Evolutionary conservation across 176 grass and related monocot species (phyloP).

Genomic region (Panicum miliaceum): DNA sequence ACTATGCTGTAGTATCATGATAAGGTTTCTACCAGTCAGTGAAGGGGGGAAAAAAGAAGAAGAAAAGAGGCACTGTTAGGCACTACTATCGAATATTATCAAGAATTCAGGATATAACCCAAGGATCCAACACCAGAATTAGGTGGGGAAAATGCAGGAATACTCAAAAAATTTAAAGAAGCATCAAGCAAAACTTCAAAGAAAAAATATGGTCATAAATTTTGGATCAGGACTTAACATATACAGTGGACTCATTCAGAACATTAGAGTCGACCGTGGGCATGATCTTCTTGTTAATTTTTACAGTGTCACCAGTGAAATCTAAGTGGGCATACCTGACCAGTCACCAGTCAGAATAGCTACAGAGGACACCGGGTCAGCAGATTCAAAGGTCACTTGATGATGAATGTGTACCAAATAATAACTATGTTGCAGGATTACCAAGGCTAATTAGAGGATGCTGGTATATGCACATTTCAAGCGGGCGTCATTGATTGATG

Average conservation of each 20-base stretch:
- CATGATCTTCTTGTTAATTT: not conserved
- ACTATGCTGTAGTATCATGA: not conserved
- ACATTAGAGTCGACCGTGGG: not conserved
- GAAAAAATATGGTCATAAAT: not conserved
- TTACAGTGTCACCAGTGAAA: not conserved
- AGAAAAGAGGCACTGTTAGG: not conserved
- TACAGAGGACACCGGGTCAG: not conserved
- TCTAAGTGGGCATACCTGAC: constrained; percentile 2
- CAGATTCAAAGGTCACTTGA: not conserved
- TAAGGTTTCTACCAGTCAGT: not conserved
- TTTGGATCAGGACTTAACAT: not conserved
- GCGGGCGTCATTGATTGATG: not conserved
- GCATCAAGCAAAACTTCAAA: not conserved
- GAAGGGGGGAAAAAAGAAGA: not conserved
- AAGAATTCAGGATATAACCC: not conserved
- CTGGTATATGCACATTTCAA: not conserved
- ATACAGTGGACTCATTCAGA: not conserved
- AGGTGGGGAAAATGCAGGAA: not conserved
- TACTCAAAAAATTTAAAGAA: constrained; percentile 2
- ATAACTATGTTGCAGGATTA: not conserved
- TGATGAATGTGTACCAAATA: not conserved
- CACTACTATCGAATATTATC: not conserved
- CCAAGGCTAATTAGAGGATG: not conserved
- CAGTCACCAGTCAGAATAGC: not conserved
- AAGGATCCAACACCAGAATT: not conserved